These are phyloP conservation scores for Clonostachys solani DNA, from an alignment of 2,329 filamentous ascomycete genomes.

Conservation along the genomic window DNA sequence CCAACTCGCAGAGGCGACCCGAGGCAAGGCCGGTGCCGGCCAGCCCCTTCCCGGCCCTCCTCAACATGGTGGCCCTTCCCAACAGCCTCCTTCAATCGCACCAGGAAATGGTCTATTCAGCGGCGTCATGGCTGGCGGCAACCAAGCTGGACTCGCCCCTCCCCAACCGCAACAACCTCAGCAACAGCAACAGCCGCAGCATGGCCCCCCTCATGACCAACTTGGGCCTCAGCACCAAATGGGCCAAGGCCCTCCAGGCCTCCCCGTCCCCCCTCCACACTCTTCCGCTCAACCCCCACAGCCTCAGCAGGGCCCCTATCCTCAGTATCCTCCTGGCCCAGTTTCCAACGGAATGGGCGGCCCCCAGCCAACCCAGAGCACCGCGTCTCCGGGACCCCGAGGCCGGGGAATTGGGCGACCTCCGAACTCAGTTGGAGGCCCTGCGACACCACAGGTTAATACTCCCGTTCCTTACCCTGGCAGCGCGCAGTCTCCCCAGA, in stretches of 20 bases:
- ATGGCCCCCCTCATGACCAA: conserved; percentile 64
- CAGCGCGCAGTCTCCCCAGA: conserved; percentile 77
- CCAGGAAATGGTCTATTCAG: conserved; percentile 92
- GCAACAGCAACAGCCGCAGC: conserved; percentile 28
- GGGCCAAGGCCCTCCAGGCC: conserved; percentile 70
- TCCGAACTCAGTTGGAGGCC: conserved; percentile 51
- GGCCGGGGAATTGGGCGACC: conserved; percentile 66
- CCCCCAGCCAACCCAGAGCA: conserved; percentile 76
- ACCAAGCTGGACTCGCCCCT: conserved; percentile 79
- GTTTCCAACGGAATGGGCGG: conserved; percentile 65
- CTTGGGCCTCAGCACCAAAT: conserved; percentile 48
- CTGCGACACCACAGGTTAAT: conserved; percentile 89
- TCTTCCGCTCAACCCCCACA: conserved; percentile 57
- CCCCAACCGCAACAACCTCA: conserved; percentile 60
- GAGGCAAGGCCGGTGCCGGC: conserved; percentile 37
- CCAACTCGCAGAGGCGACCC: conserved; percentile 76
- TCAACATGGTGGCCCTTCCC: conserved; percentile 73
- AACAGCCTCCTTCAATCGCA: conserved; percentile 83
- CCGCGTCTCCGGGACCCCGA: conserved; percentile 75
- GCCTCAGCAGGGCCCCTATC: conserved; percentile 47
- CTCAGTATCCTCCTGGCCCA: conserved; percentile 59
- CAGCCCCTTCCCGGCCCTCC: conserved; percentile 63
- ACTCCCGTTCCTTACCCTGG: conserved; percentile 83
- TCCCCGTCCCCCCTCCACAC: conserved; percentile 52
- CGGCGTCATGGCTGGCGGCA: conserved; percentile 88